Evolutionary conservation across 805 yeast genomes (phyloP), one percentile per base, ranked within the genome.

Genomic region (Myxozyma nipponensis): DNA sequence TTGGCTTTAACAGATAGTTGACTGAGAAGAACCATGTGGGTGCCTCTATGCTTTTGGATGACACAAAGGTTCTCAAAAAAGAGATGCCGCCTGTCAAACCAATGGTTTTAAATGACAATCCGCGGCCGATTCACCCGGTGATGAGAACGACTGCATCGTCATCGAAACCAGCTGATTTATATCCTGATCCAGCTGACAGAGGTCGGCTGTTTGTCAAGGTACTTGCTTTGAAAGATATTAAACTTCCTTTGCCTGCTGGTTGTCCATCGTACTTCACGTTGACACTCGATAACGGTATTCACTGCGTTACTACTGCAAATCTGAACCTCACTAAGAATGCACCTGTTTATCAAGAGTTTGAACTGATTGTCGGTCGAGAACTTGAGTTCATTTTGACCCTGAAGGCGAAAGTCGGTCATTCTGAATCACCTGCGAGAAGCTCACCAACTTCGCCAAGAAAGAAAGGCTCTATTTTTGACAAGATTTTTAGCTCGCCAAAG

Each of bases 221-320:
- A 45, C 70, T 77, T 47, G 77, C 77, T 1, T 61, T 81, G 47
- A 72, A 73, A 54, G 72, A 71, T 35, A 63, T 80, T 25, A 59
- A 62, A 3, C 62, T 81, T 48, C 78, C 81, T 1, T 74, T 44
- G 9, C 46, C 37, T 2, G 54, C 56, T 10, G 76, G 71, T 38
- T 19, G 47, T 4, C 64, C 72, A 28, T 78, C 77, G 2, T 65
- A 69, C 17, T 77, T 79, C 61, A 71, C 75, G 23, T 58, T 81
- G 17, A 64, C 67, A 18, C 68, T 83, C 47, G 96, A 89, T 64
- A 89, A 89, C 64, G 95, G 95, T 4, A 79, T 81, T 35, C 95
- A 89, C 63, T 77, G 86, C 51, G 77, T 86, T 42, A 77, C 81
- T 34, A 87, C 95, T 0, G 77, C 81, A 6, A 73, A 76, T 66